Evolutionary conservation across 345 rosid species (phyloP), one percentile per base, ranked within the genome.

Genomic region (Lumnitzera racemosa): DNA sequence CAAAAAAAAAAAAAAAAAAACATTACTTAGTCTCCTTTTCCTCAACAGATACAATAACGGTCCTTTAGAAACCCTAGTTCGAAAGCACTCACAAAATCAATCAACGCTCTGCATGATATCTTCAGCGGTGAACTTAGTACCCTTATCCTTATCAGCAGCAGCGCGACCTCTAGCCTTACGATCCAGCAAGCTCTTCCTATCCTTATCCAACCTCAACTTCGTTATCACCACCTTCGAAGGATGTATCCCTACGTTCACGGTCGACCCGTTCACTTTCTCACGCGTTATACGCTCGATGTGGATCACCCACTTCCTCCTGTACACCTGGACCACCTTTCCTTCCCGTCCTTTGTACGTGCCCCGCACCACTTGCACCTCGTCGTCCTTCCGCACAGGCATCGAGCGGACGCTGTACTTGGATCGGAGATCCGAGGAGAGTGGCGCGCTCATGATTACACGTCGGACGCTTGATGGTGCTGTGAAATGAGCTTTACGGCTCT

Each of bases 361-460:
- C 29, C 70, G 46, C 46, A 59, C 70, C 53, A 66, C 63, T 58
- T 51, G 63, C 17, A 66, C 70, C 58, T 66, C 70, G 64, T 66
- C 70, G 31, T 66, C 70, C 70, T 66, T 66, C 52, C 70, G 64
- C 63, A 66, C 63, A 20, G 70, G 70, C 70, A 66, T 66, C 53
- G 70, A 66, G 24, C 70, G 20, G 24, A 57, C 55, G 17, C 58
- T 58, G 31, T 54, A 16, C 52, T 46, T 61, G 15, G 63, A 12
- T 12, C 70, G 58, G 53, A 66, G 70, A 43, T 66, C 70, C 47
- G 63, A 47, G 64, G 63, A 58, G 17, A 66, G 58, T 2, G 70
- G 70, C 6, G 64, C 64, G 70, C 70, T 66, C 70, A 66, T 66
- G 7, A 66, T 57, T 24, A 66, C 63, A 53, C 70, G 70, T 46